These are phyloP conservation scores for Phytophthora pini DNA, from an alignment of 352 stramenopile genomes.

Conservation along the genomic window DNA sequence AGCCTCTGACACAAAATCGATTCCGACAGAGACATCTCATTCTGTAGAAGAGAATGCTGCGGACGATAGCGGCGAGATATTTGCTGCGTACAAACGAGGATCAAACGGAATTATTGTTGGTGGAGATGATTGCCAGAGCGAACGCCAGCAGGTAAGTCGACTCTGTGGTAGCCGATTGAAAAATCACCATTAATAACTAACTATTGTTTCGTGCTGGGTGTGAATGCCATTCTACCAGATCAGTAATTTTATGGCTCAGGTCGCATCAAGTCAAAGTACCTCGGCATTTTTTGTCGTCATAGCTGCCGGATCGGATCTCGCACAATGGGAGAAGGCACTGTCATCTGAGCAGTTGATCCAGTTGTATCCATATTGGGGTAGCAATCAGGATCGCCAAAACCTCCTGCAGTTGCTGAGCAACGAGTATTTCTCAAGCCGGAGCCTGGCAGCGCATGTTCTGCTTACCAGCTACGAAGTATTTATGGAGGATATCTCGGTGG, in stretches of 20 bases:
- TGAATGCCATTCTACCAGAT: slow-evolving; percentile 32
- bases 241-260: slow-evolving; percentile 35
- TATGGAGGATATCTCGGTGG: slow-evolving; percentile 48
- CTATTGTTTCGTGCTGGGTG: slow-evolving; percentile 1
- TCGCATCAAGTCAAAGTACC: slow-evolving; percentile 33
- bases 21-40: background rate
- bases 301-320: slow-evolving; percentile 44
- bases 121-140: slow-evolving; percentile 19
- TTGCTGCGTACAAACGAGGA: slow-evolving; percentile 35
- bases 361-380: slow-evolving; percentile 67
- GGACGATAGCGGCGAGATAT: slow-evolving; percentile 16
- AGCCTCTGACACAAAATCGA: slow-evolving; percentile 29
- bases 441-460: slow-evolving; percentile 50
- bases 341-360: slow-evolving; percentile 30
- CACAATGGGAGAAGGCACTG: slow-evolving; percentile 48
- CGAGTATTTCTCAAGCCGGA: slow-evolving; percentile 39
- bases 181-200: slow-evolving; percentile 2
- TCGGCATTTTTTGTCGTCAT: slow-evolving; percentile 57
- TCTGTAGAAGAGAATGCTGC: slow-evolving; percentile 5
- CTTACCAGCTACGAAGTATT: slow-evolving; percentile 68
- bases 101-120: slow-evolving; percentile 42
- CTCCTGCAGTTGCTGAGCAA: slow-evolving; percentile 47
- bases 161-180: background rate
- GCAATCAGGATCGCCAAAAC: slow-evolving; percentile 44
- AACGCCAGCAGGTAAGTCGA: slow-evolving; percentile 37